phyloP scores from a whole-genome alignment of 2,329 filamentous ascomycete species.

The Plenodomus biglobosus region DNA sequence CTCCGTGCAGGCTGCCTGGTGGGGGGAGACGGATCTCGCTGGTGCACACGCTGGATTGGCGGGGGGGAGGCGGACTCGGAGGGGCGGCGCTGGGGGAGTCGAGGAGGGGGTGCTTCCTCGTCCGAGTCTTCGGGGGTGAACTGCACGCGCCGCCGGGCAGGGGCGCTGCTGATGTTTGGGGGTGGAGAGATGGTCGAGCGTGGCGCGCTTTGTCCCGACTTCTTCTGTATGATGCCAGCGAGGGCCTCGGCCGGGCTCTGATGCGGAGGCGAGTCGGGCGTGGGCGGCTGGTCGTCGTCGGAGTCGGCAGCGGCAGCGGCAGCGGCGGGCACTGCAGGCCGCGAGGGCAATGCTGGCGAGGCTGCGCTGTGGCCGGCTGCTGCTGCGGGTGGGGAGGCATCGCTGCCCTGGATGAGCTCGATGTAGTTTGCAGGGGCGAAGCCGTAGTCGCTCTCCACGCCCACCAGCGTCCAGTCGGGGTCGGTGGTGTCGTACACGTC shows the following conservation, averaged over 20 bases:
- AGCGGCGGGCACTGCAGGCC: slow-evolving; percentile 44
- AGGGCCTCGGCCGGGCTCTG: slow-evolving; percentile 62
- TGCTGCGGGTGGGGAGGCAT: slow-evolving; percentile 34
- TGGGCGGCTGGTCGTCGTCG: slow-evolving; percentile 46
- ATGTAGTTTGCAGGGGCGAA: slow-evolving; percentile 98
- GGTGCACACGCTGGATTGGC: slow-evolving; percentile 44
- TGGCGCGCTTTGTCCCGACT: slow-evolving; percentile 44
- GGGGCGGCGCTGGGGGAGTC: slow-evolving; percentile 62
- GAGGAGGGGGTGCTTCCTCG: slow-evolving; percentile 61
- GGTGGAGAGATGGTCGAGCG: slow-evolving; percentile 50
- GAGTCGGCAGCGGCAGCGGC: slow-evolving; percentile 47
- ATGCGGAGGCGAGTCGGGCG: slow-evolving; percentile 50
- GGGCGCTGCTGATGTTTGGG: slow-evolving; percentile 52
- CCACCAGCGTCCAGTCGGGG: slow-evolving; percentile 94
- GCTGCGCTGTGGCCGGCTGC: slow-evolving; percentile 32
- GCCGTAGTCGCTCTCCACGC: slow-evolving; percentile 80
- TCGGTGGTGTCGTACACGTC: slow-evolving; percentile 88
- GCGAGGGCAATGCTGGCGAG: slow-evolving; percentile 49
- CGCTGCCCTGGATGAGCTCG: slow-evolving; percentile 61
- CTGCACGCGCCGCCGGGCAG: slow-evolving; percentile 53
- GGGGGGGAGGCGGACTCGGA: slow-evolving; percentile 59
- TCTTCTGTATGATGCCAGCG: slow-evolving; percentile 55
- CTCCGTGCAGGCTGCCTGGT: slow-evolving; percentile 36
- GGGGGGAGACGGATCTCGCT: slow-evolving; percentile 45
- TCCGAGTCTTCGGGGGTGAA: slow-evolving; percentile 70